phyloP scores from a whole-genome alignment of 108 stramenopile genomes.

The Aurantiochytrium sp. region DNA sequence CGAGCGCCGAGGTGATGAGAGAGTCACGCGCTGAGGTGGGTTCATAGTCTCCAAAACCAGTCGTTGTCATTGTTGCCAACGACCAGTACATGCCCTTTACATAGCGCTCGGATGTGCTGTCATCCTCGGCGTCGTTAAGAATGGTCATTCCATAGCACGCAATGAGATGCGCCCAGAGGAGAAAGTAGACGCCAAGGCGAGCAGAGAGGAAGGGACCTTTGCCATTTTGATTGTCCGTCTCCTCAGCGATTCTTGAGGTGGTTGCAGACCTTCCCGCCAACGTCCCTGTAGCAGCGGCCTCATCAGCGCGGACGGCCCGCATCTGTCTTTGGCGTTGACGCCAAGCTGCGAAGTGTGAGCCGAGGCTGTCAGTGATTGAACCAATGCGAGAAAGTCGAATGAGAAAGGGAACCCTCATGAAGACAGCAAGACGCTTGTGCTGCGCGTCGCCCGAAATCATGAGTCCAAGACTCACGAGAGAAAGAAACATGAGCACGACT shows the following conservation, averaged over 20 bases:
- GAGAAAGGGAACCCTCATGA: no score
- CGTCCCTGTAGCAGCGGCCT: neutral
- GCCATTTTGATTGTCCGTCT: neutral
- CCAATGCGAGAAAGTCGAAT: no score
- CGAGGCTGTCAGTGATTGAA: no score
- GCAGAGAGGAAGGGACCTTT: neutral
- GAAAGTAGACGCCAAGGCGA: neutral
- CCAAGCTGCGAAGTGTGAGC: no score
- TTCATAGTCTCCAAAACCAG: conserved; percentile 25
- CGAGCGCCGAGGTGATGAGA: neutral
- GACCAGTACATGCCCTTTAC: conserved; percentile 19
- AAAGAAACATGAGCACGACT: neutral
- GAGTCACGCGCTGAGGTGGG: neutral
- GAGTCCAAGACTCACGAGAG: neutral
- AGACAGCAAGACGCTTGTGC: no score
- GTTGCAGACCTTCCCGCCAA: neutral
- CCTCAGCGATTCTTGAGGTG: neutral
- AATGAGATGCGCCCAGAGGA: neutral
- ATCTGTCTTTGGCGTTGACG: no score
- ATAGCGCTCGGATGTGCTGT: neutral
- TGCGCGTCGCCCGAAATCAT: no score
- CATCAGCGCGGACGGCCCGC: no score
- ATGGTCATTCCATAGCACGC: conserved; percentile 4
- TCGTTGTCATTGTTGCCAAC: conserved; percentile 23
- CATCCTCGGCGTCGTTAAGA: neutral